Base-by-base conservation (phyloP, 306 rosid species). In the Herpetospermum pedunculosum region DNA sequence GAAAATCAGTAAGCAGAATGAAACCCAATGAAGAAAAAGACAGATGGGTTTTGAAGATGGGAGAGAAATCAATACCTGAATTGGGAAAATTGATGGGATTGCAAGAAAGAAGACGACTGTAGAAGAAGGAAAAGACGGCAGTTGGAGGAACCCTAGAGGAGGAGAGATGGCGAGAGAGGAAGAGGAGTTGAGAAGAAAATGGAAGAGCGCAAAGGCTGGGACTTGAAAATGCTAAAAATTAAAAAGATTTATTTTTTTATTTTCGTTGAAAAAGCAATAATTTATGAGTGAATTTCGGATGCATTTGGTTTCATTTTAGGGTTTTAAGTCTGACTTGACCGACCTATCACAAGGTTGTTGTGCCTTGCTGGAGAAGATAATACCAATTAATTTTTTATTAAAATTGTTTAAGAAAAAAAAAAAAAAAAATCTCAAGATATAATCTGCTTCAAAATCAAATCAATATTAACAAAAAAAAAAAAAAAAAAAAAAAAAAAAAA, bases 171-270 rank as follows among this genome's bases (percentile, higher is more conserved):
- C 6, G 63, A 25, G 43, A 60, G 38, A 38, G 50, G 35, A 32
- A 30, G 71, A 2, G 53, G 30, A 46, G 16, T n/a, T 58, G 38
- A 52, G 63, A 71, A 69, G 60, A 77, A 40, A 55, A 9, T 70
- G 72, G 43, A 64, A 75, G 53, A 19, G 38, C 73, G 64, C 38
- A 46, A 75, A 68, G 49, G 14, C 65, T 63, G 76, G 76, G 64
- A 59, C 75, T 75, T 47, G 65, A 54, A 54, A 46, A n/a, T 15
- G 38, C 75, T 70, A 32, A 62, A 60, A 55, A 72, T 50, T 14
- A 57, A 40, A 28, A 1, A 29, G 73, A 25, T 41, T 19, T 6
- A 13, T 1, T 37, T 3, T 30, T 5, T 18, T 54, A 21, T 55
- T 30, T 21, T 16, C 0, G 52, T 52, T 47, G 10, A 2, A 14